phyloP scores from a whole-genome alignment of 371 early-diverging fungal genomes.

The Mortierella sp. region DNA sequence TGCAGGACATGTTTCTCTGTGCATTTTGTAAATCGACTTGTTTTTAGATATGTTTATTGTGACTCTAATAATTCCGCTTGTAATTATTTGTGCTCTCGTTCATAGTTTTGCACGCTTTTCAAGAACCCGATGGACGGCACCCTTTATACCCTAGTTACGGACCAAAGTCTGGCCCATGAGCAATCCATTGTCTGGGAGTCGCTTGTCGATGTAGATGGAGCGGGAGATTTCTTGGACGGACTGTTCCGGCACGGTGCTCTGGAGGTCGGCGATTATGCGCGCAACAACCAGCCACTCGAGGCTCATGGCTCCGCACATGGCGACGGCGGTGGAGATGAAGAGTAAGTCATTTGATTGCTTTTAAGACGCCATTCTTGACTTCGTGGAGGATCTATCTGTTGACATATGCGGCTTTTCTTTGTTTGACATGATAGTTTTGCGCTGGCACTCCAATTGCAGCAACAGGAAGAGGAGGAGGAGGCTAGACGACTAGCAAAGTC shows the following conservation, averaged over 20 bases:
- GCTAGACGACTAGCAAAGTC: slow-evolving; percentile 28
- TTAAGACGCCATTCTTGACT: background rate
- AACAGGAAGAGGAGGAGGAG: slow-evolving; percentile 64
- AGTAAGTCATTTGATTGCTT: slow-evolving; percentile 25
- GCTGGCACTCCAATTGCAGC: slow-evolving; percentile 69
- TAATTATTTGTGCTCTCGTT: background rate
- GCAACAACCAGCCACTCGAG: slow-evolving; percentile 40
- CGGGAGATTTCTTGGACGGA: slow-evolving; percentile 77
- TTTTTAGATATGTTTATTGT: background rate
- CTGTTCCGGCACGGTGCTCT: slow-evolving; percentile 63
- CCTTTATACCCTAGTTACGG: slow-evolving; percentile 89
- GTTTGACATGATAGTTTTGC: slow-evolving; percentile 62
- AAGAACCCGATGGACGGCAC: slow-evolving; percentile 70
- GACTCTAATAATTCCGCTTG: background rate
- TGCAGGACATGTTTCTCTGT: background rate
- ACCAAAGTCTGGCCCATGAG: slow-evolving; percentile 82
- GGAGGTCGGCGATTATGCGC: slow-evolving; percentile 57
- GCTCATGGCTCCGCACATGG: slow-evolving; percentile 25
- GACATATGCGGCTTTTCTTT: background rate
- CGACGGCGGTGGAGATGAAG: slow-evolving; percentile 46
- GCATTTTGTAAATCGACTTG: background rate
- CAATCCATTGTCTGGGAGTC: slow-evolving; percentile 83
- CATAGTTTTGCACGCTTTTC: slow-evolving; percentile 86
- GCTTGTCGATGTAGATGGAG: slow-evolving; percentile 72
- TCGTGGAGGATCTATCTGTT: background rate